Base-by-base conservation (phyloP, 1,139 yeast species). In the Saccharomyces uvarum region DNA sequence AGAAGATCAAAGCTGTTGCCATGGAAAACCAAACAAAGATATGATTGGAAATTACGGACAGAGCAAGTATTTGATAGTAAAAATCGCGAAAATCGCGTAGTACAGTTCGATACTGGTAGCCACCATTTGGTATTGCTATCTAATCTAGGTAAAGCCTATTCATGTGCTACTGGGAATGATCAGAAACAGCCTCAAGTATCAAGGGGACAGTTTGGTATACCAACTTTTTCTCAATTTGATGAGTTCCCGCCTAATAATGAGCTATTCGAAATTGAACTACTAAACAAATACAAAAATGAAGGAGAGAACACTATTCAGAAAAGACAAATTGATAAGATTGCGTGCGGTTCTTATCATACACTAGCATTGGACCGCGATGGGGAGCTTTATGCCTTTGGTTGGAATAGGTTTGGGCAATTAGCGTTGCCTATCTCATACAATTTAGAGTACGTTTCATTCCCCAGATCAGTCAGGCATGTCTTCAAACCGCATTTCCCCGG, bases 191-290 rank as follows among this genome's bases (percentile, higher is more conserved):
- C 44, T 9, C 53, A 65, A 13, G 69, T 79, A 70, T 77, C 85
- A 46, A 66, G 66, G 61, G 98, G 97, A 5, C 98, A 91, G 71
- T 88, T 78, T 70, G 98, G 98, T 13, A 69, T 88, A 21, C 95
- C 96, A 0, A 70, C 74, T 13, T 79, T 75, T 61, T 83, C 96
- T 0, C 91, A 88, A 55, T 83, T 81, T 62, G 82, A 65, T 47
- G 52, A 56, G 5, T 56, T 59, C n/a, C 68, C 70, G 0, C 48
- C 57, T 8, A 42, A 55, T 7, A 61, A 66, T 51, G 50, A 62
- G 48, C 52, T 65, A 1, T 61, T 59, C 47, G 69, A 65, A 49
- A 59, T 66, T 42, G 69, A 67, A 52, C 59, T 69, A 9, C 52
- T 69, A 29, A 68, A 69, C 46, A 60, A 57, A 19, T 53, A 56